Evolutionary conservation across 179 eudicot species (phyloP).

Genomic region (Pouteria campechiana): DNA sequence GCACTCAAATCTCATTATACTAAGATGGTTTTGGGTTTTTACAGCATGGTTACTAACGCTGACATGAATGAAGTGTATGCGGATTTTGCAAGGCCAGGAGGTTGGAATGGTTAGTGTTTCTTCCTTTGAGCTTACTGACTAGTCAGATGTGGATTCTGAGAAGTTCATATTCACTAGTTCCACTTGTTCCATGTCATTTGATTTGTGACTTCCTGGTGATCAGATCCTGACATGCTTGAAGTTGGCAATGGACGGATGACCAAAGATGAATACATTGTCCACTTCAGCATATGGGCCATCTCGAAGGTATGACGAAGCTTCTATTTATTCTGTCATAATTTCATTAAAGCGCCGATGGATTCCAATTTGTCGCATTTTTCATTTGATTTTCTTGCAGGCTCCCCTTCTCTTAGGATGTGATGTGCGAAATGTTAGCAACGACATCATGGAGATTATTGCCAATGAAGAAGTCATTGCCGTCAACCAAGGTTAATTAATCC

Average conservation of each 20-base stretch:
- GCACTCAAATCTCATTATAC: neutral
- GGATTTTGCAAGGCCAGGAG: conserved; percentile 74
- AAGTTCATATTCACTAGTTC: too few relatives aligned
- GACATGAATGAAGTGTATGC: conserved; percentile 68
- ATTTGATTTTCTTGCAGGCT: neutral
- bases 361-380: too few relatives aligned
- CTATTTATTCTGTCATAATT: neutral
- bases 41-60: conserved; percentile 72
- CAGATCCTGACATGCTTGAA: conserved; percentile 5
- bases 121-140: neutral
- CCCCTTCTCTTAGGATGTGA: conserved; percentile 3
- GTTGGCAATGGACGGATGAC: conserved; percentile 2
- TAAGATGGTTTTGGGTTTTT: neutral
- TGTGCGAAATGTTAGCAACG: neutral
- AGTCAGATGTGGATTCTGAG: too few relatives aligned
- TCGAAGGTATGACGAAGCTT: neutral
- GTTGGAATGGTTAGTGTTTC: conserved; percentile 72
- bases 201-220: too few relatives aligned
- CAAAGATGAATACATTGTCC: neutral
- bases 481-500: neutral
- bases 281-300: conserved; percentile 3
- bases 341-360: neutral
- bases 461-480: conserved; percentile 2
- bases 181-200: too few relatives aligned
- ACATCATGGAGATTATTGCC: neutral